Base-by-base conservation (phyloP, 768 basidiomycete genomes). In the Amanita rubescens region DNA sequence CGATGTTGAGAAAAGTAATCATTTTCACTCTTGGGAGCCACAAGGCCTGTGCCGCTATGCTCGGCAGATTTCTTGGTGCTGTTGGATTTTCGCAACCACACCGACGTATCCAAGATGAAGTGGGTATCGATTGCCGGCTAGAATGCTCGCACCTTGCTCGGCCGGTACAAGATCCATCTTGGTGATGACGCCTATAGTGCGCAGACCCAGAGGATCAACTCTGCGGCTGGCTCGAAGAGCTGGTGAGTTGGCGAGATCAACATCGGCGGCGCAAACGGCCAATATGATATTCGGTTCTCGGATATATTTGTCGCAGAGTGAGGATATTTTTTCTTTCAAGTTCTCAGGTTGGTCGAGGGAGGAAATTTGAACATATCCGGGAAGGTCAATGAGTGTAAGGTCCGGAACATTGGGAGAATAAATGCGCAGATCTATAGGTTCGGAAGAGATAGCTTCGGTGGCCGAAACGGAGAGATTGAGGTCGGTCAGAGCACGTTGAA, bases 261-360 rank as follows among this genome's bases (percentile, higher is more conserved):
- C 96, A 66, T 99, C 94, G 7, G 96, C 96, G 7, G 96, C 90
- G 65, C 96, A 99, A 15, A 99, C 91, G 4, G 96, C 95, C n/a
- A 99, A 81, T 60, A 98, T 88, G 68, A 99, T 93, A 68, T 99
- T 99, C n/a, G 96, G 95, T 65, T 97, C 93, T n/a, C 90, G 84
- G 62, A 99, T 99, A 67, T 99, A 99, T 65, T 85, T 90, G 53
- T 97, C 96, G 69, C 96, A 98, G 0, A 99, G 74, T 8, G 65
- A 62, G 0, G 88, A 75, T 57, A 99, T 95, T 69, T 97, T 95
- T 63, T 95, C 92, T 66, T 92, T 96, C 56, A 99, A 79, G 17
- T 78, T 75, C 58, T 97, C 94, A 0, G 96, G 96, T 65, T 99
- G 96, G 72, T 99, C 95, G 71, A 97, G 72, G 42, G 90, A 93